Evolutionary conservation across 2,329 filamentous ascomycete species (phyloP).

Genomic region (Dendrostoma leiphaemia): DNA sequence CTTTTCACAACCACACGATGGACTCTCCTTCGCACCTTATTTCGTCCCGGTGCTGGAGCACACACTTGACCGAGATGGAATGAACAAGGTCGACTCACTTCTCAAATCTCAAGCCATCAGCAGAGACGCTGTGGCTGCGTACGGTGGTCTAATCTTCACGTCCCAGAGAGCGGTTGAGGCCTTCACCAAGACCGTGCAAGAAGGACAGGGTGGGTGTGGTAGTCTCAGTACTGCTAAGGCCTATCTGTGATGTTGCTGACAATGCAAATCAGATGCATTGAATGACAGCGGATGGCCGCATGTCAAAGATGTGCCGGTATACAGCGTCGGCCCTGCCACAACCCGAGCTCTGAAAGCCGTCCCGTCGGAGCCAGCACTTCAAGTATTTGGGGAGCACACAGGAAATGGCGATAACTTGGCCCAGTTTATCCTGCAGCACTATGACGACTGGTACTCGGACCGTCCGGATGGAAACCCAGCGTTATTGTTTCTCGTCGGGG

Average conservation of each 20-base stretch:
- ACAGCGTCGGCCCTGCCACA: slow-evolving; percentile 80
- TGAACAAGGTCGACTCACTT: slow-evolving; percentile 50
- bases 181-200: slow-evolving; percentile 62
- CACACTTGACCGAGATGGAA: slow-evolving; percentile 58
- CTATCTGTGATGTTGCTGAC: slow-evolving; percentile 4
- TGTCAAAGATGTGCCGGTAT: slow-evolving; percentile 60
- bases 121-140: slow-evolving; percentile 38
- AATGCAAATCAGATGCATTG: neutral
- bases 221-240: too few relatives aligned
- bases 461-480: slow-evolving; percentile 53
- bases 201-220: slow-evolving; percentile 45
- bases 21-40: slow-evolving; percentile 53
- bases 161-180: slow-evolving; percentile 82
- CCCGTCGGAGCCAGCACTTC: slow-evolving; percentile 46
- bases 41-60: slow-evolving; percentile 81
- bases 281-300: slow-evolving; percentile 45
- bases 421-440: slow-evolving; percentile 75
- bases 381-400: slow-evolving; percentile 75
- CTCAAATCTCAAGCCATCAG: slow-evolving; percentile 46
- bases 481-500: slow-evolving; percentile 84
- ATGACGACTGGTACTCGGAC: slow-evolving; percentile 52
- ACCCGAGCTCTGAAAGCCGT: slow-evolving; percentile 68
- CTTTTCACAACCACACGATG: slow-evolving; percentile 47
- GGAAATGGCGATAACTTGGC: slow-evolving; percentile 84
- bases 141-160: slow-evolving; percentile 80